Conservation (phyloP, 192 early-diverging fungal species). For the Coemansia sp. region DNA sequence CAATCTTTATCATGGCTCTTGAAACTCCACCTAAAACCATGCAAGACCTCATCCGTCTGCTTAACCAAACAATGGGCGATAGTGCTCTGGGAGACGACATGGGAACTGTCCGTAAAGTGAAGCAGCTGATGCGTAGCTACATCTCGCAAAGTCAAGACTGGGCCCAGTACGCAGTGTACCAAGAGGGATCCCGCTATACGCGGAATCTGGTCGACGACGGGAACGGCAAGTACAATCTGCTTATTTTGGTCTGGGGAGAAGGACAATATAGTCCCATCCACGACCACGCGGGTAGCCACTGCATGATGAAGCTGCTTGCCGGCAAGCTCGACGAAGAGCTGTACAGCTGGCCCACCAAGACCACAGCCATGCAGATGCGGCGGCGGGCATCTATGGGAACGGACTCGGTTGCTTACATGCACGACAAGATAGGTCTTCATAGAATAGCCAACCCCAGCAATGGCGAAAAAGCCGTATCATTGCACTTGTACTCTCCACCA, state of each 20-base stretch:
- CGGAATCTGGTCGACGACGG: conserved; percentile 87
- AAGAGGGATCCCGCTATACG: conserved; percentile 71
- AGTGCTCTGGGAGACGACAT: conserved; percentile 31
- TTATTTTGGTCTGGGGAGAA: conserved; percentile 83
- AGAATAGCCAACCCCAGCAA: conserved; percentile 67
- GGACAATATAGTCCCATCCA: conserved; percentile 80
- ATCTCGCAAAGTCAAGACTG: conserved; percentile 69
- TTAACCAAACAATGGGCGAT: conserved; percentile 41
- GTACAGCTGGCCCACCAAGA: conserved; percentile 65
- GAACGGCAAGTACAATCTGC: conserved; percentile 90
- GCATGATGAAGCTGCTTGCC: conserved; percentile 87
- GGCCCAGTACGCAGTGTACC: conserved; percentile 72
- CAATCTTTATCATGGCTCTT: background rate
- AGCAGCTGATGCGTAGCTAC: conserved; percentile 66
- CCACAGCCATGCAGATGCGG: background rate
- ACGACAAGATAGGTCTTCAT: conserved; percentile 88
- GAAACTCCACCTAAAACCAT: conserved; percentile 10
- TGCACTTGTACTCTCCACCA: conserved; percentile 91
- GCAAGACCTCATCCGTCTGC: conserved; percentile 34
- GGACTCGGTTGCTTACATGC: conserved; percentile 82
- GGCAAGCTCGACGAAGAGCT: conserved; percentile 76
- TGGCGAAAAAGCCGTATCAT: conserved; percentile 64
- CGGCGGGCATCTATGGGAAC: conserved; percentile 22
- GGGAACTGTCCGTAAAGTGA: conserved; percentile 24
- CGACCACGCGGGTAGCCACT: conserved; percentile 86